These are phyloP conservation scores for Triticum aestivum DNA, from an alignment of 176 grass and related monocot species.

Conservation along the genomic window DNA sequence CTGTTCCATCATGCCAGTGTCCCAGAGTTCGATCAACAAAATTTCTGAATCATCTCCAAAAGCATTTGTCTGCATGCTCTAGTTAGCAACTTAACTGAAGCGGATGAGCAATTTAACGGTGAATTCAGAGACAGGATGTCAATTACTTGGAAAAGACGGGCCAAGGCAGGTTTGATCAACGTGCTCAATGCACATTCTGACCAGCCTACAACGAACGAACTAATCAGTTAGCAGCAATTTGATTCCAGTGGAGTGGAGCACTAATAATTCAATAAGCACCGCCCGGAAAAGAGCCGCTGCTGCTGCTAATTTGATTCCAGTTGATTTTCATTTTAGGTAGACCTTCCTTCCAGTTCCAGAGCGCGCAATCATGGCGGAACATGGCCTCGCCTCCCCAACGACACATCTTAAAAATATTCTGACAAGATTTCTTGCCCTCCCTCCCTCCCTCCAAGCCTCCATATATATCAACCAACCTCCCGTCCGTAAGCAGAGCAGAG, in stretches of 20 bases:
- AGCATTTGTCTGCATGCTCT: too few relatives aligned
- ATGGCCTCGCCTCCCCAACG: constrained; percentile 53
- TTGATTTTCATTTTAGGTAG: constrained; percentile 38
- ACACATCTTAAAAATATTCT: constrained; percentile 11
- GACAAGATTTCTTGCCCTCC: neutral
- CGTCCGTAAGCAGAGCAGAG: neutral
- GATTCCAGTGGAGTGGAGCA: neutral
- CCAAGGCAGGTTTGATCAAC: neutral
- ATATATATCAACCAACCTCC: constrained; percentile 9
- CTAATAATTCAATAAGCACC: neutral
- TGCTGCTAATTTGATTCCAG: constrained; percentile 14
- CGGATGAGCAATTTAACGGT: too few relatives aligned
- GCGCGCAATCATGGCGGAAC: constrained; percentile 66
- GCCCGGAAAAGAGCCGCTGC: neutral
- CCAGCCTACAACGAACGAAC: neutral
- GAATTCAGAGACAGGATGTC: too few relatives aligned
- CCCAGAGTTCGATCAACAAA: too few relatives aligned
- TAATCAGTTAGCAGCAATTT: neutral
- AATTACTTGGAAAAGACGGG: too few relatives aligned
- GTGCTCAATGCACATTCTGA: neutral
- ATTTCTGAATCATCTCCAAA: too few relatives aligned
- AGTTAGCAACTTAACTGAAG: too few relatives aligned
- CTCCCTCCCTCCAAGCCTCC: neutral
- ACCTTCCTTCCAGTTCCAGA: constrained; percentile 37
- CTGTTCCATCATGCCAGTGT: neutral